Evolutionary conservation across 108 stramenopile genomes (phyloP).

Genomic region (Conticribra weissflogii): DNA sequence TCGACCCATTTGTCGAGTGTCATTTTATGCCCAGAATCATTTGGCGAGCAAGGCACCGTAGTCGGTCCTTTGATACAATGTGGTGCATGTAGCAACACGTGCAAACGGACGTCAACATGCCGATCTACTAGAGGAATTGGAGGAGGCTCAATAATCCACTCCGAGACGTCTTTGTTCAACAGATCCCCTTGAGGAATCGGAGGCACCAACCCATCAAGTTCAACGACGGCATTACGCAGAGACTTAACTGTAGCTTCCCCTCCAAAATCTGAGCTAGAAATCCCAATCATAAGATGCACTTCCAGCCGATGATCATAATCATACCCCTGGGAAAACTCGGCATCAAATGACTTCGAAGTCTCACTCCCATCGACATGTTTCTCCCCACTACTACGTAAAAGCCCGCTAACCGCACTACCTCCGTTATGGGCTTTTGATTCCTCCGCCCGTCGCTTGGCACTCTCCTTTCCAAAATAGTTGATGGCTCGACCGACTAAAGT

Average conservation of each 20-base stretch:
- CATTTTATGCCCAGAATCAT: conserved; percentile 7
- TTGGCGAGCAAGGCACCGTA: conserved; percentile 19
- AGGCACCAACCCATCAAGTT: conserved; percentile 45
- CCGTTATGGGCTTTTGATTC: too few relatives aligned
- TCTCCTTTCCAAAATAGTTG: conserved; percentile 31
- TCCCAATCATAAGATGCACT: conserved; percentile 35
- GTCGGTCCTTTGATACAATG: conserved; percentile 4
- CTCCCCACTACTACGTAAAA: neutral
- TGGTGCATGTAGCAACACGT: conserved; percentile 30
- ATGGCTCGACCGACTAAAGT: conserved; percentile 41
- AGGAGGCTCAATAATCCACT: conserved; percentile 2
- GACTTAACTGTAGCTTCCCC: conserved; percentile 25
- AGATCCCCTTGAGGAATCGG: conserved; percentile 22
- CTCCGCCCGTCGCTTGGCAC: conserved; percentile 8
- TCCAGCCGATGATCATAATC: conserved; percentile 46
- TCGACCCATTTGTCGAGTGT: conserved; percentile 22
- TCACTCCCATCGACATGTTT: neutral
- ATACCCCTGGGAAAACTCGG: neutral
- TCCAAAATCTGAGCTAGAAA: conserved; percentile 28
- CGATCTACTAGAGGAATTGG: conserved; percentile 17
- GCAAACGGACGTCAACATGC: conserved; percentile 36
- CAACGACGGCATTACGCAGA: conserved; percentile 21
- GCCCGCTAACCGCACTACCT: neutral
- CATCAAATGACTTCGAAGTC: conserved; percentile 1
- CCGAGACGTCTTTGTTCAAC: conserved; percentile 6